These are phyloP conservation scores for Aspergillus haitiensis DNA, from an alignment of 495 filamentous ascomycete genomes.

Conservation along the genomic window DNA sequence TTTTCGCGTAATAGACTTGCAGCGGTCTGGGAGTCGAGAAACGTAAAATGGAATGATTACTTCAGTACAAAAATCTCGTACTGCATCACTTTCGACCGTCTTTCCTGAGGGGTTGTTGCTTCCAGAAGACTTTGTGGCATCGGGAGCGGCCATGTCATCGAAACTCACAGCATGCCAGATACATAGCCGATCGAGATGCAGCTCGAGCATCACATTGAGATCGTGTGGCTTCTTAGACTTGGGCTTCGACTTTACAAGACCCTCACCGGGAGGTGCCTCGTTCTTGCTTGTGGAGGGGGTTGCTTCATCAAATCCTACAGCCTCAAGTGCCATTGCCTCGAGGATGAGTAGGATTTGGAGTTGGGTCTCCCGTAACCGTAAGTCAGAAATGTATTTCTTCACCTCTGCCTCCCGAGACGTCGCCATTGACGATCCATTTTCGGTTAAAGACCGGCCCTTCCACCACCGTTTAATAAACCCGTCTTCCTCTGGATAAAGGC, in stretches of 20 bases:
- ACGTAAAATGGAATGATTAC: constrained; percentile 93
- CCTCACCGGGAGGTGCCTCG: constrained; percentile 35
- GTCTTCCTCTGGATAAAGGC: constrained; percentile 74
- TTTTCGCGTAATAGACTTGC: constrained; percentile 77
- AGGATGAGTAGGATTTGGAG: constrained; percentile 88
- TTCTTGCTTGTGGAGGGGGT: constrained; percentile 25
- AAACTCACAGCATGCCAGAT: constrained; percentile 87
- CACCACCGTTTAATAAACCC: constrained; percentile 81
- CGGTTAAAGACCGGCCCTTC: constrained; percentile 50
- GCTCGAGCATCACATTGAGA: constrained; percentile 67
- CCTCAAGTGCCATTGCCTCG: constrained; percentile 78
- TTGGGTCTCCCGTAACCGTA: constrained; percentile 78
- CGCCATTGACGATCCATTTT: constrained; percentile 36
- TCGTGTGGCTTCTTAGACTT: constrained; percentile 56
- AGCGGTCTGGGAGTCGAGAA: constrained; percentile 77
- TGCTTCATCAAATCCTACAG: constrained; percentile 35
- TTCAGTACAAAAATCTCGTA: constrained; percentile 84
- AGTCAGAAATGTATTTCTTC: constrained; percentile 59
- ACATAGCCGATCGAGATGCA: constrained; percentile 85
- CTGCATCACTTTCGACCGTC: constrained; percentile 54
- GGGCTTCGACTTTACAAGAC: constrained; percentile 34
- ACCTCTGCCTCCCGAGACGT: constrained; percentile 53
- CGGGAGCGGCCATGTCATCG: constrained; percentile 45
- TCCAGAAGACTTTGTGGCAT: constrained; percentile 34
- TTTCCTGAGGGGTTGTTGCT: constrained; percentile 40